Conservation (phyloP, 148 eudicot genomes). For the Vaccinium vitisidaea region DNA sequence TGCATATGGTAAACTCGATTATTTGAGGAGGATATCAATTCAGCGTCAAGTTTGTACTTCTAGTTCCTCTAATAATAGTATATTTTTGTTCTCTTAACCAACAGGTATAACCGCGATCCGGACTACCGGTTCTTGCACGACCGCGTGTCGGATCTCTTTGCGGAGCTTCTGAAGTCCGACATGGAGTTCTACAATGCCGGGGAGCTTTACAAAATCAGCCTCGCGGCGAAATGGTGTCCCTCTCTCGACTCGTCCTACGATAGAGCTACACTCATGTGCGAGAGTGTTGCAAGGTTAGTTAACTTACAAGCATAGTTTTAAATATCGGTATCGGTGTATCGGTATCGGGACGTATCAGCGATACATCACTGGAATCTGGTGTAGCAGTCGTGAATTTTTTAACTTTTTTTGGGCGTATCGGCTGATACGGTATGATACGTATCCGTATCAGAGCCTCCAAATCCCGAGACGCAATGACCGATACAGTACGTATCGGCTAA, state of each 20-base stretch:
- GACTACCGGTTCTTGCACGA: slow-evolving; percentile 30
- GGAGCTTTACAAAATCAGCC: slow-evolving; percentile 14
- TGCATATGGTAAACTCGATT: no score
- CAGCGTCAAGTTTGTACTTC: not conserved
- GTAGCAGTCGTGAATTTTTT: no score
- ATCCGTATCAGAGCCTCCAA: no score
- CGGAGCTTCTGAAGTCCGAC: slow-evolving; percentile 24
- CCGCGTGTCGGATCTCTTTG: slow-evolving; percentile 22
- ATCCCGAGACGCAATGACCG: no score
- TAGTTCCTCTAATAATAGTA: not conserved
- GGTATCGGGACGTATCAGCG: no score
- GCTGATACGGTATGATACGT: no score
- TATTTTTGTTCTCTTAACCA: not conserved
- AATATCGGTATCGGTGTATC: no score
- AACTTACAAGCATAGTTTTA: no score
- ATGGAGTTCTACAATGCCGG: slow-evolving; percentile 19
- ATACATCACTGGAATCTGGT: no score
- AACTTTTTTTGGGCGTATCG: no score
- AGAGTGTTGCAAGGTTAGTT: not conserved
- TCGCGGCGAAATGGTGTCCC: slow-evolving; percentile 40
- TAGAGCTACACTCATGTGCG: not conserved
- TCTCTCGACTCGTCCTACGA: slow-evolving; percentile 2
- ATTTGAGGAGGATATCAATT: no score
- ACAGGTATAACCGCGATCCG: slow-evolving; percentile 17
- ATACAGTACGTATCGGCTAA: no score